phyloP scores from a whole-genome alignment of 768 basidiomycete species.

The Pilatotrama ljubarskyi region DNA sequence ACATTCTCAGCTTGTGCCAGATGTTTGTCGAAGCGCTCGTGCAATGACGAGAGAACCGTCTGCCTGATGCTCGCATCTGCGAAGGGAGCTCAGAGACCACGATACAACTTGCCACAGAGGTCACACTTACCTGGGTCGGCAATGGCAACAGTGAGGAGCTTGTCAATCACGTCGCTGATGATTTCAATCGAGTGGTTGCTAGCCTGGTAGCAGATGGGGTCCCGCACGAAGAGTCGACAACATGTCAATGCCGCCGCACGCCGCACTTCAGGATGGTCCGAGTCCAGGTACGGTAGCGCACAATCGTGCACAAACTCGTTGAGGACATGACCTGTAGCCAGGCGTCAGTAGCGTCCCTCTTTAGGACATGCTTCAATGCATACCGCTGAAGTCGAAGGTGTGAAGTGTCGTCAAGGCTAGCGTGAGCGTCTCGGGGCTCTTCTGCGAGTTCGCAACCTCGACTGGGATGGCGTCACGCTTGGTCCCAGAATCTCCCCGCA shows the following conservation, averaged over 20 bases:
- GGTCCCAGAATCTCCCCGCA: slow-evolving; percentile 51
- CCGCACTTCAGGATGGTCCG: slow-evolving; percentile 86
- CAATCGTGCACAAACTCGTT: slow-evolving; percentile 95
- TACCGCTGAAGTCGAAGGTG: slow-evolving; percentile 92
- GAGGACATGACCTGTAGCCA: slow-evolving; percentile 72
- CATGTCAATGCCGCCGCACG: slow-evolving; percentile 90
- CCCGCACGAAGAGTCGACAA: slow-evolving; percentile 87
- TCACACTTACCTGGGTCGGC: slow-evolving; percentile 81
- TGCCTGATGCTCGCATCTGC: slow-evolving; percentile 80
- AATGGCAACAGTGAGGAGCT: slow-evolving; percentile 90
- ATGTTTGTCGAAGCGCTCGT: slow-evolving; percentile 95
- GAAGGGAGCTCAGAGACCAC: background rate
- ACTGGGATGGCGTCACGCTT: slow-evolving; percentile 43
- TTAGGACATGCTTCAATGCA: slow-evolving; percentile 10
- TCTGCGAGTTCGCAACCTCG: slow-evolving; percentile 33
- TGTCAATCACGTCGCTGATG: slow-evolving; percentile 97
- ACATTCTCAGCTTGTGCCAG: slow-evolving; percentile 98
- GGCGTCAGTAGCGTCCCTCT: slow-evolving; percentile 6
- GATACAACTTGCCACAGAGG: background rate
- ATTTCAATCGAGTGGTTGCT: slow-evolving; percentile 96
- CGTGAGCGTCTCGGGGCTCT: slow-evolving; percentile 67
- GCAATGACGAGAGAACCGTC: slow-evolving; percentile 82
- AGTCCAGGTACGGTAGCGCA: slow-evolving; percentile 90
- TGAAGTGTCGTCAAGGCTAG: slow-evolving; percentile 87
- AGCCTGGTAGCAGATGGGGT: slow-evolving; percentile 95